phyloP scores from a whole-genome alignment of 2,329 filamentous ascomycete species.

The Claviceps quebecensis region DNA sequence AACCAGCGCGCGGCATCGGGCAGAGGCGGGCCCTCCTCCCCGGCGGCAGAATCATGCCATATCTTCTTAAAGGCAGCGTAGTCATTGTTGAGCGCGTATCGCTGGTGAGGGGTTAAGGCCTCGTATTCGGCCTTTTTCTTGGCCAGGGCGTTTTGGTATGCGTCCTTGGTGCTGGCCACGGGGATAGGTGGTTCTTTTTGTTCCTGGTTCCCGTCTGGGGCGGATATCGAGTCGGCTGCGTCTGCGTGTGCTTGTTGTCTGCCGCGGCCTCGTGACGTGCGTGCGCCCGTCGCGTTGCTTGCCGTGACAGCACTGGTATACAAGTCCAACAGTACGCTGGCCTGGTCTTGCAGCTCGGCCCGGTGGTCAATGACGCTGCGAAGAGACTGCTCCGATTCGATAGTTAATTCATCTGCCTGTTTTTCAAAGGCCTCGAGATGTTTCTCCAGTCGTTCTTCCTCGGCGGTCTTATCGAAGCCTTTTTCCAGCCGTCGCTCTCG shows the following conservation, averaged over 20 bases:
- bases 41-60: slow-evolving; percentile 40
- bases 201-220: slow-evolving; percentile 4
- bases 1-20: slow-evolving; percentile 44
- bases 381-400: slow-evolving; percentile 30
- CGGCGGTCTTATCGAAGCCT: slow-evolving; percentile 20
- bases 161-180: slow-evolving; percentile 14
- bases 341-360: slow-evolving; percentile 35
- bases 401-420: slow-evolving; percentile 28
- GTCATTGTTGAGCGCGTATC: slow-evolving; percentile 43
- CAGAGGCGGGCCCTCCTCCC: slow-evolving; percentile 33
- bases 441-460: slow-evolving; percentile 24
- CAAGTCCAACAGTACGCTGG: slow-evolving; percentile 23
- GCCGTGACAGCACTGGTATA: slow-evolving; percentile 14
- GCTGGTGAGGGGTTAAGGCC: slow-evolving; percentile 26
- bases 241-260: slow-evolving; percentile 5
- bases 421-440: slow-evolving; percentile 25
- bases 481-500: slow-evolving; percentile 23
- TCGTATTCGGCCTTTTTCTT: slow-evolving; percentile 29
- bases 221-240: slow-evolving; percentile 5
- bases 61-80: slow-evolving; percentile 45
- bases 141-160: slow-evolving; percentile 23
- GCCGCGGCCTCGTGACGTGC: slow-evolving; percentile 5
- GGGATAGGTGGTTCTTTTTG: slow-evolving; percentile 12
- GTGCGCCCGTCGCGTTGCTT: slow-evolving; percentile 6
- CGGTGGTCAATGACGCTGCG: slow-evolving; percentile 35